These are phyloP conservation scores for Dactylonectria estremocensis DNA, from an alignment of 2,329 filamentous ascomycete species.

Conservation along the genomic window DNA sequence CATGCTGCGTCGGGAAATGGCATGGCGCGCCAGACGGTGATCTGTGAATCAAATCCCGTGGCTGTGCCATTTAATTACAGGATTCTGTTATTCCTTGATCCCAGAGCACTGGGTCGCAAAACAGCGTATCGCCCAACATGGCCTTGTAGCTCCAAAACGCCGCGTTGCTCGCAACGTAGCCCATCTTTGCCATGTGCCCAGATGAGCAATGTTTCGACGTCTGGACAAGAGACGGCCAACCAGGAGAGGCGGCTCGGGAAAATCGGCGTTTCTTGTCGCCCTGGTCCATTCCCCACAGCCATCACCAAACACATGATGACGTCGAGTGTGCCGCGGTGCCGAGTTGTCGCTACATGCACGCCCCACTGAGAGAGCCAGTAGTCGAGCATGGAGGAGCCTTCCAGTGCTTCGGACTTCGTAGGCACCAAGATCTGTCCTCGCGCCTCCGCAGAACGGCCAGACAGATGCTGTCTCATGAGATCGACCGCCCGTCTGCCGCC, in stretches of 20 bases:
- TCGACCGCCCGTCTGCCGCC: constrained; percentile 12
- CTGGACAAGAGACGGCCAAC: constrained; percentile 21
- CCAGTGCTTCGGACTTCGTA: not conserved
- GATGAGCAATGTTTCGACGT: constrained; percentile 21
- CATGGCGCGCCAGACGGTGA: constrained; percentile 27
- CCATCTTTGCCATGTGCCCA: not conserved
- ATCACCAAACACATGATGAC: constrained; percentile 41
- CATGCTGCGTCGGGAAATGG: not conserved
- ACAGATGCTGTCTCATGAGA: constrained; percentile 19
- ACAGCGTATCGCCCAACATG: constrained; percentile 2
- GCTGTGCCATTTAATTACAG: constrained; percentile 5
- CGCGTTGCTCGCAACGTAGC: constrained; percentile 5
- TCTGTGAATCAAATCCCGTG: constrained; percentile 25
- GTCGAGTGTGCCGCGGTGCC: constrained; percentile 48
- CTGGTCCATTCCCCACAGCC: constrained; percentile 41
- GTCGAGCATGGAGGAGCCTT: not conserved
- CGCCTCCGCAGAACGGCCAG: constrained; percentile 13
- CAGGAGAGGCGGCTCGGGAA: constrained; percentile 40
- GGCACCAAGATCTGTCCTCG: constrained; percentile 4
- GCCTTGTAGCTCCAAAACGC: constrained; percentile 26
- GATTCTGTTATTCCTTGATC: constrained; percentile 3
- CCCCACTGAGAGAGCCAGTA: not conserved
- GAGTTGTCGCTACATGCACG: constrained; percentile 34
- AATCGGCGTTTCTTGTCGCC: constrained; percentile 45
- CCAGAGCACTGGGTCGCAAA: not conserved